Evolutionary conservation across 441 rosid genomes (phyloP).

Genomic region (Populus tomentosa): DNA sequence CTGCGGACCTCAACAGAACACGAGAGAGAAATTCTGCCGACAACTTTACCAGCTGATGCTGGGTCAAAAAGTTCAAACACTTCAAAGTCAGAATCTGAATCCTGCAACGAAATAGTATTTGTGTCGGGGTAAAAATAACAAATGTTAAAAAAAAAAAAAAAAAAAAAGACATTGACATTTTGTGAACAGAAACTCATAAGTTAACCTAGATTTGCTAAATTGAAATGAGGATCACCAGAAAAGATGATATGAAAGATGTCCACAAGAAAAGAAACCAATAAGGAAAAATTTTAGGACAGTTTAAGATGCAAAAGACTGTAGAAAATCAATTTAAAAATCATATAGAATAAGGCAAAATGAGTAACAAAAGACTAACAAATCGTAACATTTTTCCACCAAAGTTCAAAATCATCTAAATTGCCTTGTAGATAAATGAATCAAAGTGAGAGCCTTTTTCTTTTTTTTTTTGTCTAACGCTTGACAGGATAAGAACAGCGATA

Average conservation of each 20-base stretch:
- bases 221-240: neutral
- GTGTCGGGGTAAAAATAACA: neutral
- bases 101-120: conserved; percentile 36
- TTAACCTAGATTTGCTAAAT: neutral
- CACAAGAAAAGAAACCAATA: neutral
- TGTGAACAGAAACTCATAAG: neutral
- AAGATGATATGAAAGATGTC: no score
- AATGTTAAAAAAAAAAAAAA: no score
- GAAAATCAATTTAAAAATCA: neutral
- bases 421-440: neutral
- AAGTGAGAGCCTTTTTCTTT: neutral
- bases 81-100: conserved; percentile 46
- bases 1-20: conserved; percentile 76
- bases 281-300: neutral
- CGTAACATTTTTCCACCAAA: neutral
- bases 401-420: neutral
- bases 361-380: neutral
- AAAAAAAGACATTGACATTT: neutral
- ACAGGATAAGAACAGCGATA: neutral
- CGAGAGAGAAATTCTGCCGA: conserved; percentile 67
- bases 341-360: neutral
- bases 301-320: neutral
- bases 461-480: neutral
- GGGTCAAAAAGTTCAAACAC: conserved; percentile 68
- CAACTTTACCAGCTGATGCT: conserved; percentile 49